Percentiles rank a stretch among this genome's conserved stretches.
phyloP scores from a whole-genome alignment of 345 rosid genomes.

The Corchorus capsularis region DNA sequence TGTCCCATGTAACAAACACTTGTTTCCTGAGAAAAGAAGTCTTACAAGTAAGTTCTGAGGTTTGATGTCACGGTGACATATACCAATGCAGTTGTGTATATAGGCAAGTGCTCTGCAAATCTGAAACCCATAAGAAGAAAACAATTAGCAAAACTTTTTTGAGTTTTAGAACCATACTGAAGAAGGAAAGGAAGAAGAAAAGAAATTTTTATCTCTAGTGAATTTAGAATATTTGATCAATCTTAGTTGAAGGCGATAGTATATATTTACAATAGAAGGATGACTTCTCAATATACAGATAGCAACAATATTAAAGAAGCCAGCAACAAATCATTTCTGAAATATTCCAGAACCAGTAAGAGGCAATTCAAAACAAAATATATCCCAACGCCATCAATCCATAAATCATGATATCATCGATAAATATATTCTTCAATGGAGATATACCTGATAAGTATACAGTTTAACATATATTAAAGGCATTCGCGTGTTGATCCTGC shows the following conservation, averaged over 20 bases:
- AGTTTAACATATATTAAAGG: constrained; percentile 94
- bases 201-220: not conserved
- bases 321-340: not conserved
- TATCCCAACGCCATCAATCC: not conserved
- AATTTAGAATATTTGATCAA: not conserved
- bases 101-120: constrained; percentile 97
- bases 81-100: constrained; percentile 79
- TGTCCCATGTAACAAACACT: constrained; percentile 9
- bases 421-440: constrained; percentile 1
- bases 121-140: constrained; percentile 41
- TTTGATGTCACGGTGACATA: constrained; percentile 98
- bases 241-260: not conserved
- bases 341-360: not conserved
- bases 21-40: constrained; percentile 7
- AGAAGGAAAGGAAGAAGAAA: not conserved
- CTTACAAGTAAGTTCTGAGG: constrained; percentile 91
- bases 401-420: not conserved
- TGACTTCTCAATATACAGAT: not conserved
- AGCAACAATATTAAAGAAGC: not conserved
- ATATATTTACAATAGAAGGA: not conserved
- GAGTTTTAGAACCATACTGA: not conserved
- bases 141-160: not conserved
- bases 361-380: not conserved
- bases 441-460: constrained; percentile 83
- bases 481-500: constrained; percentile 80